Base-by-base conservation (phyloP, 2,329 filamentous ascomycete genomes). In the Orbilia ellipsospora region DNA sequence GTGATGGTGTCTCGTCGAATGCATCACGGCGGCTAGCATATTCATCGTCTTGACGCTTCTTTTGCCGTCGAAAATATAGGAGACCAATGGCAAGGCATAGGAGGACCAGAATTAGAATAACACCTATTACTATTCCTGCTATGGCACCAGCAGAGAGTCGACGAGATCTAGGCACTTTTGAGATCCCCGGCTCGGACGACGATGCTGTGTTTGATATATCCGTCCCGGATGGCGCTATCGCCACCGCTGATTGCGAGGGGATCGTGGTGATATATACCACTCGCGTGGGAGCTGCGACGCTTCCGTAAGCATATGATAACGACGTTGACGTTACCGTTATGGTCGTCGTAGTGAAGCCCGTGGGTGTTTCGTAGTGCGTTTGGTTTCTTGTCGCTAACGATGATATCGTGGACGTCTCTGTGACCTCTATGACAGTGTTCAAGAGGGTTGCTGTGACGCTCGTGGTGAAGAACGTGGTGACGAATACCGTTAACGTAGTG, bases 301-400 rank as follows among this genome's bases (percentile, higher is more conserved):
- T 77, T 18, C 73, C 73, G 56, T 72, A 77, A 2, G 73, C 73
- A 54, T 72, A 77, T 2, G 65, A 70, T 7, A 56, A 48, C 18
- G 67, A 62, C 2, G 55, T 67, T 18, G 48, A 52, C 3, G 66
- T 77, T 23, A 66, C 28, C 0, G 51, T 65, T 12, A 77, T 60
- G 18, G 31, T 65, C 4, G 54, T 55, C 4, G 62, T 66, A 0
- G 26, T 63, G 40, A 77, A 77, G 8, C 73, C 67, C 6, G 65
- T 77, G 2, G 73, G 65, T 15, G 73, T 77, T 20, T 66, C 66
- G 51, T 67, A 77, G 52, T 77, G 73, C 1, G 73, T 77, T 28
- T 72, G 73, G 23, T 70, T 77, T 44, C 57, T 54, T 2, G 67
- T 72, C 1, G 73, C 73, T 8, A 66, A 12, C 1, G 61, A 72